Percentiles rank a stretch among this genome's conserved stretches.
phyloP scores from a whole-genome alignment of 805 yeast genomes.

The Candida dajiaensis region DNA sequence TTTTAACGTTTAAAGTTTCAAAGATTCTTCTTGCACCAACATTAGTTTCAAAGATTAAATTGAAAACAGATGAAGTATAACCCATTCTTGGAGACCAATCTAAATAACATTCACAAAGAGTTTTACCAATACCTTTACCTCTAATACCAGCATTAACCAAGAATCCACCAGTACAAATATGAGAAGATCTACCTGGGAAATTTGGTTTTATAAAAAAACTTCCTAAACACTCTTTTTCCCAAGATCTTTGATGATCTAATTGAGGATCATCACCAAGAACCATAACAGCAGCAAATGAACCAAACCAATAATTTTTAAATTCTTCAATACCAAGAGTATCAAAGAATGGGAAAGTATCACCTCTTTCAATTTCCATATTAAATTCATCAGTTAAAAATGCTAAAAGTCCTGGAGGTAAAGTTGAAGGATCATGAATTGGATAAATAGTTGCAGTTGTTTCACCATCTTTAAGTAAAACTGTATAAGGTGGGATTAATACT shows the following conservation, averaged over 20 bases:
- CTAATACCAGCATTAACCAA: constrained; percentile 90
- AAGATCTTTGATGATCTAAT: constrained; percentile 51
- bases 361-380: constrained; percentile 86
- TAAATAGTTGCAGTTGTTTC: constrained; percentile 91
- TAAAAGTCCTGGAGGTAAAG: constrained; percentile 71
- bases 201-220: constrained; percentile 80
- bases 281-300: constrained; percentile 73
- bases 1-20: constrained; percentile 68
- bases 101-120: constrained; percentile 74
- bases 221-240: constrained; percentile 94
- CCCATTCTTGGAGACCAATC: constrained; percentile 92
- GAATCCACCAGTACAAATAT: constrained; percentile 86
- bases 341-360: constrained; percentile 82
- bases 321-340: constrained; percentile 72
- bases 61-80: constrained; percentile 77
- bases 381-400: constrained; percentile 87
- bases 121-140: constrained; percentile 86
- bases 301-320: constrained; percentile 85
- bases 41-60: constrained; percentile 84
- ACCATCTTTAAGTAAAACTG: constrained; percentile 78
- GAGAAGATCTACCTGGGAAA: constrained; percentile 89
- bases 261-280: constrained; percentile 68
- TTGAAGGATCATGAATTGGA: constrained; percentile 64
- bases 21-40: constrained; percentile 74
- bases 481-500: constrained; percentile 46